Evolutionary conservation across 306 rosid genomes (phyloP), one percentile per base, ranked within the genome.

Genomic region (Malus domestica): DNA sequence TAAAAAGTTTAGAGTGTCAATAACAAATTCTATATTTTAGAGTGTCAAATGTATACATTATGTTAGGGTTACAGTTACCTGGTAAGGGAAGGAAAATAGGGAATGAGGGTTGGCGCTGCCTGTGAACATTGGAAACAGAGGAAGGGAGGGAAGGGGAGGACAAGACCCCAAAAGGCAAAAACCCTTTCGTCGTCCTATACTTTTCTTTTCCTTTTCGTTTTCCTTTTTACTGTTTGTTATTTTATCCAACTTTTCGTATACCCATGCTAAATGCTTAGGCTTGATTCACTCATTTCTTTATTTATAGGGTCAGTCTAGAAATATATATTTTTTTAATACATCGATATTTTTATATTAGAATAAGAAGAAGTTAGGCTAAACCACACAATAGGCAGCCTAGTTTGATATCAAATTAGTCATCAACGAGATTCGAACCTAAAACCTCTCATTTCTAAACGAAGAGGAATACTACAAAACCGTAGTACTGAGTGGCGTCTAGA

Each of bases 301-400:
- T 25, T 25, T 25, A 25, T 25, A 27, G 27, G 27, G 27, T 27
- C 27, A 1, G 42, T 38, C 2, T 38, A 38, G 2, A 38, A 38
- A 2, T 38, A 8, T 2, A 38, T 0, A 23, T 8, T 38, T 38
- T 33, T 33, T 33, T 33, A 33, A 1, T 33, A 33, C 1, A 33
- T 33, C 1, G 7, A 5, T 33, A 33, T 33, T 33, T 33, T 33
- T 33, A 33, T 6, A 5, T 0, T 33, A 33, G 7, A 5, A 33
- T 1, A 0, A 33, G 7, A 0, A 33, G 7, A 6, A 5, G 38
- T 5, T 5, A 1, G 1, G 7, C 7, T 33, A 33, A 33, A 5
- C 38, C 7, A 33, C 7, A 33, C 0, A 33, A 33, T 33, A 33
- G 38, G 1, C 1, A 33, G 38, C 38, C 7, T 33, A 33, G 1